These are phyloP conservation scores for Linaria vulgaris DNA, from an alignment of 257 asterid genomes.

Conservation along the genomic window DNA sequence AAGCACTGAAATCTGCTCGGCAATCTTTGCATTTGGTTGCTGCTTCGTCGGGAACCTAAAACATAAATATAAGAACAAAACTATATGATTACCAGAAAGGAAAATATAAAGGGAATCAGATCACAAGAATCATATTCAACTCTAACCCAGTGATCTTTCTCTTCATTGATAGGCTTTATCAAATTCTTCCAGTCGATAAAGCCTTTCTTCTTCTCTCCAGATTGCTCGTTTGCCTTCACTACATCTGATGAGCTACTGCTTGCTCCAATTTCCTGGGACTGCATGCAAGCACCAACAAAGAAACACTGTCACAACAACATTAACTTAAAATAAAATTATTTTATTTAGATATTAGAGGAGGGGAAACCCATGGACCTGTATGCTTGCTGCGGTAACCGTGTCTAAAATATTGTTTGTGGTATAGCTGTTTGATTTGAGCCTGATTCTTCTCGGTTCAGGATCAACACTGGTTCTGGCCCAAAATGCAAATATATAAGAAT, in stretches of 20 bases:
- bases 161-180: slow-evolving; percentile 69
- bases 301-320: slow-evolving; percentile 17
- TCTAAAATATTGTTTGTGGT: slow-evolving; percentile 84
- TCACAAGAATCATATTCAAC: slow-evolving; percentile 10
- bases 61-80: slow-evolving; percentile 16
- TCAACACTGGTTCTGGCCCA: slow-evolving; percentile 80
- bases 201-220: slow-evolving; percentile 69
- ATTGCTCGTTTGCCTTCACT: slow-evolving; percentile 61
- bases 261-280: slow-evolving; percentile 81
- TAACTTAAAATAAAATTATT: slow-evolving; percentile 16
- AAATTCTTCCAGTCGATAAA: slow-evolving; percentile 73
- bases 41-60: slow-evolving; percentile 91
- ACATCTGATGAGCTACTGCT: slow-evolving; percentile 47
- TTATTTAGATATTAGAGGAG: background rate
- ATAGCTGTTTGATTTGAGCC: slow-evolving; percentile 82
- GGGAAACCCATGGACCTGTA: slow-evolving; percentile 55
- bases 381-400: slow-evolving; percentile 81
- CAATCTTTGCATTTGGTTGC: slow-evolving; percentile 69
- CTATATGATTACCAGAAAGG: background rate
- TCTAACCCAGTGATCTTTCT: slow-evolving; percentile 96
- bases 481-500: slow-evolving; percentile 77
- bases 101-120: background rate
- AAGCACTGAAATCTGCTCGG: slow-evolving; percentile 68
- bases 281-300: slow-evolving; percentile 22
- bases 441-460: slow-evolving; percentile 61